A percentile compares a stretch with the other conserved stretches of the same genome.
Evolutionary conservation across 164 flowering plant species (phyloP).

Genomic region (Berberis thunbergii): DNA sequence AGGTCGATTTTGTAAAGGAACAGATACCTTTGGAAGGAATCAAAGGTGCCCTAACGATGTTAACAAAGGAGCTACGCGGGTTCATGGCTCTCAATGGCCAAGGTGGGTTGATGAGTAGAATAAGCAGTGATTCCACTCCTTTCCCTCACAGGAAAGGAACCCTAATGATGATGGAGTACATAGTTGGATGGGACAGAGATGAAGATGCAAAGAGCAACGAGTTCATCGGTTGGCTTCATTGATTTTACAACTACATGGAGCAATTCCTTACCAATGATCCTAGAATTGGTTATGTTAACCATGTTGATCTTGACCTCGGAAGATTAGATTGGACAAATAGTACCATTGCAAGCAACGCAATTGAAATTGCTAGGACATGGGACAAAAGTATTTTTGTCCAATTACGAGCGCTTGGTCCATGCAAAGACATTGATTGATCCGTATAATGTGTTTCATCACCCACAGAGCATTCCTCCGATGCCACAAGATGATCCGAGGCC

Average conservation of each 20-base stretch:
- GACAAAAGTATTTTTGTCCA: conserved; percentile 7
- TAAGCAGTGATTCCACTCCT: no score
- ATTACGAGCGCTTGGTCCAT: conserved; percentile 7
- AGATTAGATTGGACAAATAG: background rate
- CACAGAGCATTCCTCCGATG: conserved; percentile 11
- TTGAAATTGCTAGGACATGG: conserved; percentile 8
- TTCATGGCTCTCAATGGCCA: background rate
- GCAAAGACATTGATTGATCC: conserved; percentile 12
- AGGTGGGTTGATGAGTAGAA: no score
- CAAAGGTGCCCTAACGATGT: background rate
- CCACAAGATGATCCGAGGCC: no score
- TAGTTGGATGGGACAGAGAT: background rate
- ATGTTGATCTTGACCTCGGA: conserved; percentile 21
- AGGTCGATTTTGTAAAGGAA: no score
- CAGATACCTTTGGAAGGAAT: no score
- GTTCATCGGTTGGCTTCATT: conserved; percentile 7
- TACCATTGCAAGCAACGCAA: background rate
- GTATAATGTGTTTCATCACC: conserved; percentile 8
- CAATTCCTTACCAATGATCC: conserved; percentile 12
- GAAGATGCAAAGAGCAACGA: background rate
- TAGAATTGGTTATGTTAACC: conserved; percentile 18
- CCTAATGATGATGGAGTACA: background rate
- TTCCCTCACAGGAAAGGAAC: no score
- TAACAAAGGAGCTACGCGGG: conserved; percentile 9
- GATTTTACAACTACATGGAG: conserved; percentile 13